A percentile compares a stretch with the other conserved stretches of the same genome.
Evolutionary conservation across 352 stramenopile species (phyloP).

Genomic region (Phytopythium helicoides): DNA sequence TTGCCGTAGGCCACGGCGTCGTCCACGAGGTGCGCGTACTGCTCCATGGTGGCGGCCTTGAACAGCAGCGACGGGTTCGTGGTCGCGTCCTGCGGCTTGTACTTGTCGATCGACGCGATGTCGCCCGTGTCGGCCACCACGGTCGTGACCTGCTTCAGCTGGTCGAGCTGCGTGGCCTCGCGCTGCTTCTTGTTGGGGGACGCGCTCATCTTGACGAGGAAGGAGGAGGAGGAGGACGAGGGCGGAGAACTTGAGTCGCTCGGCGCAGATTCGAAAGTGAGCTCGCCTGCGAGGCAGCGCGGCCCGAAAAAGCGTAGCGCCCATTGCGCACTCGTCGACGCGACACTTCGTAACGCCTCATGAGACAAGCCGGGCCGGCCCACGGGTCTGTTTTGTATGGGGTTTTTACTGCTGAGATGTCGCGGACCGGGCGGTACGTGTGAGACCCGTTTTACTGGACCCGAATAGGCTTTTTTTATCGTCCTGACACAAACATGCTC

Average conservation of each 20-base stretch:
- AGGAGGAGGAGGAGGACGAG: background rate
- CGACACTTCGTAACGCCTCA: background rate
- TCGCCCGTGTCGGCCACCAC: constrained; percentile 98
- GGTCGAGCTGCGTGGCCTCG: constrained; percentile 86
- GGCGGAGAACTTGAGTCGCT: constrained; percentile 30
- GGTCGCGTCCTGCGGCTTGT: constrained; percentile 96
- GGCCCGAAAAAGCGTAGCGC: too few relatives aligned
- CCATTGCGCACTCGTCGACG: background rate
- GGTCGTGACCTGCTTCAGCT: constrained; percentile 96
- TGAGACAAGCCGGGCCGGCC: constrained; percentile 7
- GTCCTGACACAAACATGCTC: constrained; percentile 14
- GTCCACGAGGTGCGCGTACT: constrained; percentile 96
- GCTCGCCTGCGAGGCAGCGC: background rate
- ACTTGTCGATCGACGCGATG: constrained; percentile 89
- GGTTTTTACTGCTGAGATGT: background rate
- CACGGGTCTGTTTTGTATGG: background rate
- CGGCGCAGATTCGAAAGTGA: constrained; percentile 78
- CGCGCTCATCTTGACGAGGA: constrained; percentile 29
- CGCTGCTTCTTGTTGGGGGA: constrained; percentile 80
- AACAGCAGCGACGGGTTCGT: constrained; percentile 99
- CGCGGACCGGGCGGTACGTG: background rate
- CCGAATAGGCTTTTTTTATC: background rate
- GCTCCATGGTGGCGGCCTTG: constrained; percentile 95
- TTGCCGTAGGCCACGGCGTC: constrained; percentile 95
- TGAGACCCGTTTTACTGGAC: background rate